Base-by-base conservation (phyloP, 2,329 filamentous ascomycete species). In the Ophiobolus disseminans region DNA sequence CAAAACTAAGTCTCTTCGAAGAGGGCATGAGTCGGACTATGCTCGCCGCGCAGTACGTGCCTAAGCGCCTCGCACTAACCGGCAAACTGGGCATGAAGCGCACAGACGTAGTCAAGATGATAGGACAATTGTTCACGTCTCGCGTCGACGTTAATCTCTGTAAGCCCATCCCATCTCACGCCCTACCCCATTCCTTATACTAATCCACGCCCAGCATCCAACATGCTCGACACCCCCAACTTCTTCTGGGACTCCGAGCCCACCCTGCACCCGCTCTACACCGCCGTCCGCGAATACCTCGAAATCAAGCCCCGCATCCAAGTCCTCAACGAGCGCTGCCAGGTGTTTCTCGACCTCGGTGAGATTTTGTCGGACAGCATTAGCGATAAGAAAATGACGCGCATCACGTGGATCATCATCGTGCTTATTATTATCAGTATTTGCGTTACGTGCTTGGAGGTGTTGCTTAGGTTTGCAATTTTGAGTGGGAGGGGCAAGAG, bases 171-270 rank as follows among this genome's bases (percentile, higher is more conserved):
- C 28, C 14, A 10, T 11, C 14, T 11, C n/a, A 8, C n/a, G 9
- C 25, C 7, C 31, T 36, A 3, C 22, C 14, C 16, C 35, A 1
- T 17, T 17, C 4, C 2, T 14, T 6, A 3, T 4, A n/a, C n/a
- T 19, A 39, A 32, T 28, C 8, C 34, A 28, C 34, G 32, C 5
- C 17, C 60, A 95, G 91, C 91, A 50, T 96, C 90, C 16, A 97
- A 97, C 69, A 93, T 97, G 72, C 87, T 97, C 48, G 92, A 97
- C 73, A 91, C 95, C 1, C 93, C 93, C 52, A 95, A 93, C 71
- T 97, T 97, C 81, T 96, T 97, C 81, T 99, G 94, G 94, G 92
- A 97, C 72, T 90, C 90, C 9, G 94, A 99, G 70, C 94, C 94
- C 14, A 97, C 91, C 0, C 82, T 99, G 0, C 91, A 97, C 70